phyloP scores from a whole-genome alignment of 345 rosid genomes.

The Lepidium didymum region DNA sequence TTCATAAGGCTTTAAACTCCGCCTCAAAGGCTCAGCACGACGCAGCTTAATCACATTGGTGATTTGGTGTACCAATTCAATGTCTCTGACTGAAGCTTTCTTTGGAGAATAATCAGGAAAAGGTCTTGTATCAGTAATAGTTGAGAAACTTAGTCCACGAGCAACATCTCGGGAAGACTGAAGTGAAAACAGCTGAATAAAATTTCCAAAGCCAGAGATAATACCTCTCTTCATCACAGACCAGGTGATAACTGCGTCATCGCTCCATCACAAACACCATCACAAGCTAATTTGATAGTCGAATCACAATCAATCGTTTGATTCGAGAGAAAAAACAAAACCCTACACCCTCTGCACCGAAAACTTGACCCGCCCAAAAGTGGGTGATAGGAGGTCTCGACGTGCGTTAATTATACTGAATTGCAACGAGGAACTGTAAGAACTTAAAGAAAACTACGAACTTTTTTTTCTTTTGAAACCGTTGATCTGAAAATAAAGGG shows the following conservation, averaged over 20 bases:
- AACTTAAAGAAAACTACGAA: not conserved
- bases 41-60: constrained; percentile 61
- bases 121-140: constrained; percentile 46
- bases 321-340: not conserved
- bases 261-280: not conserved
- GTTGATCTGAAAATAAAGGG: not conserved
- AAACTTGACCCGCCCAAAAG: constrained; percentile 6
- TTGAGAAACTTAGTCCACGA: constrained; percentile 27
- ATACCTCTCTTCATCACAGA: constrained; percentile 48
- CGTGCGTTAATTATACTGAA: not conserved
- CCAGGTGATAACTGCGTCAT: constrained; percentile 2
- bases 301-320: not conserved
- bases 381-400: not conserved
- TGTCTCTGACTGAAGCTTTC: constrained; percentile 61
- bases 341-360: constrained; percentile 4
- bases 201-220: constrained; percentile 25
- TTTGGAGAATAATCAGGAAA: constrained; percentile 87
- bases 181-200: constrained; percentile 25
- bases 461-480: not conserved
- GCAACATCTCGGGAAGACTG: constrained; percentile 10
- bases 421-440: not conserved
- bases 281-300: not conserved
- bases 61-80: constrained; percentile 69
- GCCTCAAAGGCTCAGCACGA: constrained; percentile 50
- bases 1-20: constrained; percentile 62